A percentile compares a stretch with the other conserved stretches of the same genome.
Evolutionary conservation across 352 stramenopile species (phyloP).

Genomic region (Blastocystis sp.): DNA sequence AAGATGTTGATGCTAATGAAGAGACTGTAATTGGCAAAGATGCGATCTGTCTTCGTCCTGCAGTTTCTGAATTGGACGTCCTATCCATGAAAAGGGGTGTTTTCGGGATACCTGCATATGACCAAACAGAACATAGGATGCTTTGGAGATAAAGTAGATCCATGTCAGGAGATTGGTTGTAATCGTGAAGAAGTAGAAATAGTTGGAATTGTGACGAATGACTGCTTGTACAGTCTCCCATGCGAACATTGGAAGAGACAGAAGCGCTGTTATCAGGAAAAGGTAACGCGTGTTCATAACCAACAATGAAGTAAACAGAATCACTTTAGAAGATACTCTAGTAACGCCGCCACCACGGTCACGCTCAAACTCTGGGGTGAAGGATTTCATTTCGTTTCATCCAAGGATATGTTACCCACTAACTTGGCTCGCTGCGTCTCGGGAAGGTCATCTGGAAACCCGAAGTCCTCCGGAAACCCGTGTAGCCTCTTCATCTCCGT

Average conservation of each 20-base stretch:
- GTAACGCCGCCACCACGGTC: slow-evolving; percentile 17
- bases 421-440: slow-evolving; percentile 34
- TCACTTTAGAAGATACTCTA: slow-evolving; percentile 8
- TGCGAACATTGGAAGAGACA: slow-evolving; percentile 1
- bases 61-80: background rate
- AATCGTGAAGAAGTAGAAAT: slow-evolving; percentile 39
- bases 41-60: background rate
- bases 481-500: slow-evolving; percentile 49
- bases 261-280: background rate
- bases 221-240: background rate
- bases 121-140: background rate
- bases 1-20: slow-evolving; percentile 16
- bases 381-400: background rate
- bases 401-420: slow-evolving; percentile 43
- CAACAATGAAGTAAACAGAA: background rate
- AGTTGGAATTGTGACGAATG: background rate
- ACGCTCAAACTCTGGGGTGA: slow-evolving; percentile 7
- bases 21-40: background rate
- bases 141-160: slow-evolving; percentile 33
- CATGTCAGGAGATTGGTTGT: slow-evolving; percentile 3
- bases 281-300: background rate
- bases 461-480: slow-evolving; percentile 36
- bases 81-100: background rate
- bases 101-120: background rate
- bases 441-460: slow-evolving; percentile 27